Evolutionary conservation across 192 early-diverging fungal species (phyloP), one percentile per base, ranked within the genome.

Genomic region (Coemansia asiatica): DNA sequence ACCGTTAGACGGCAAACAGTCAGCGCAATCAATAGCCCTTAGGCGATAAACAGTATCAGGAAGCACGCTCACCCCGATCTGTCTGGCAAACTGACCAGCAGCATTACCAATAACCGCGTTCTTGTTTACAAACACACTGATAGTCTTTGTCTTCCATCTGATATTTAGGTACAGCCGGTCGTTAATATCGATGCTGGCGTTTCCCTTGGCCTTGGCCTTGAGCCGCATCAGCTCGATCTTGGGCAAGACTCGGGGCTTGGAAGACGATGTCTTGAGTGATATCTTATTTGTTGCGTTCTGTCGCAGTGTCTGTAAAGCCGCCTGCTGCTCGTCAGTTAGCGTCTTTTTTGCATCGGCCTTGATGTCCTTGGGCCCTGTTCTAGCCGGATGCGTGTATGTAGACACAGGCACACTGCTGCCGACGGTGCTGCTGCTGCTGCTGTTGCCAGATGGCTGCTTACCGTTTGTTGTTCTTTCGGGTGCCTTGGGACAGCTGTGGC

Each of bases 161-260:
- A 81, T 58, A 19, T 58, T 60, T 13, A 81, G 28, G 47, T 81
- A 81, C 0, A 81, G 33, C 33, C 78, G 58, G 60, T 75, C 72
- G 0, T 61, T 21, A 61, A 66, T 62, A n/a, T 54, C 72, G 1
- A 75, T 75, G 66, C 66, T 81, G 1, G 63, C 4, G 55, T 71
- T 75, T 1, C 78, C 78, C 4, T 58, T 60, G 3, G 78, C 78
- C 57, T 72, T 74, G 58, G 66, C 62, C 60, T 74, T 81, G 55
- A 81, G 72, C 6, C 68, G 68, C 72, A 74, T 81, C 27, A 81
- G 69, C 72, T 71, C 78, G 38, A 75, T 69, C 56, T 71, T 68
- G 15, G 77, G 72, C 19, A 72, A 74, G 12, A 56, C 4, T 28
- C 56, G 53, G n/a, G 75, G 29, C 29, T 54, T 23, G 35, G 48